Evolutionary conservation across 768 basidiomycete genomes (phyloP).

Genomic region (Omphalotus guepiniiformis): DNA sequence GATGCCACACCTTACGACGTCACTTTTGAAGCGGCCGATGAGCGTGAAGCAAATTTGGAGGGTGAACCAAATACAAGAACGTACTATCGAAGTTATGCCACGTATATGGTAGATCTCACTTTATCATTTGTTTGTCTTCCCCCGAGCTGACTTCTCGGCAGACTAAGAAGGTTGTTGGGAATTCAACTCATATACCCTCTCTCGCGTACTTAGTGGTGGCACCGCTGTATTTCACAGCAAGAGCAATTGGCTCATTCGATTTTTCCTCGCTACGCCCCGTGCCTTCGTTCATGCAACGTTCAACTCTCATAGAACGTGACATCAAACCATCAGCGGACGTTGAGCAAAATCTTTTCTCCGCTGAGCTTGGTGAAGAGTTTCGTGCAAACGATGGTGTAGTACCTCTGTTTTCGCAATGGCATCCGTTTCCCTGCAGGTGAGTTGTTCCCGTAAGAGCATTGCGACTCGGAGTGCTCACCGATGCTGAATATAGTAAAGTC

Average conservation of each 20-base stretch:
- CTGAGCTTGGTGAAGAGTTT: slow-evolving; percentile 25
- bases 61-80: slow-evolving; percentile 32
- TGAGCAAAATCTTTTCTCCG: background rate
- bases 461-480: background rate
- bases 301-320: slow-evolving; percentile 3
- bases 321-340: background rate
- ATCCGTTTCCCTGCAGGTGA: slow-evolving; percentile 42
- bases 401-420: slow-evolving; percentile 48
- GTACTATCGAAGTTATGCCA: slow-evolving; percentile 39
- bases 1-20: slow-evolving; percentile 45
- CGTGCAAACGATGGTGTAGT: slow-evolving; percentile 47
- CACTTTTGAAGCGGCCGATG: slow-evolving; percentile 41
- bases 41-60: slow-evolving; percentile 34
- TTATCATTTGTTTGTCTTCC: background rate
- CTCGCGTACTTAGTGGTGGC: slow-evolving; percentile 8
- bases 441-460: slow-evolving; percentile 5
- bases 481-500: slow-evolving; percentile 4
- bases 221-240: slow-evolving; percentile 23
- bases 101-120: slow-evolving; percentile 28
- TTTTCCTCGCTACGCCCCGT: slow-evolving; percentile 30
- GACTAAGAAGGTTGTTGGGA: slow-evolving; percentile 8
- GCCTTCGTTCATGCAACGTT: slow-evolving; percentile 36
- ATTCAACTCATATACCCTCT: slow-evolving; percentile 1
- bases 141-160: background rate
- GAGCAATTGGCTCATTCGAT: slow-evolving; percentile 33